A percentile compares a stretch with the other conserved stretches of the same genome.
Evolutionary conservation across 2,329 filamentous ascomycete genomes (phyloP).

Genomic region (Cordyceps javanica): DNA sequence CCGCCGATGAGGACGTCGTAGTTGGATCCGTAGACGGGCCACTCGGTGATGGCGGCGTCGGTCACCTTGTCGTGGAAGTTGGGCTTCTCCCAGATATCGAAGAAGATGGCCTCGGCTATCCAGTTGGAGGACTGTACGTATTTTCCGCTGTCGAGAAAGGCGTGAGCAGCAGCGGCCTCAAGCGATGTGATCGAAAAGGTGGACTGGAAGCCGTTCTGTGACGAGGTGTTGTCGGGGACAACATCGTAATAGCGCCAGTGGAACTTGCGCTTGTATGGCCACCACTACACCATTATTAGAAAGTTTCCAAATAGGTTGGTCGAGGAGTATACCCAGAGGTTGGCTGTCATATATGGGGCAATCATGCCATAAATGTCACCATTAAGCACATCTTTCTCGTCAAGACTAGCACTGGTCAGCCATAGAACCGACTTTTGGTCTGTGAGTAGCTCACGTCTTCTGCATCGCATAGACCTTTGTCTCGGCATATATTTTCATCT

Average conservation of each 20-base stretch:
- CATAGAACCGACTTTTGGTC: neutral
- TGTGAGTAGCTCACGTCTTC: conserved; percentile 32
- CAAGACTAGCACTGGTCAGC: conserved; percentile 25
- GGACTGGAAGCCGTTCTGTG: conserved; percentile 44
- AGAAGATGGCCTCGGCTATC: conserved; percentile 44
- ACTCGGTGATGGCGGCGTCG: conserved; percentile 33
- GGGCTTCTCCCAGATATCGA: conserved; percentile 41
- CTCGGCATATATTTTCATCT: conserved; percentile 44
- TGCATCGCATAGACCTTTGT: conserved; percentile 46
- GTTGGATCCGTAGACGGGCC: conserved; percentile 48
- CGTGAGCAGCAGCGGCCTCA: conserved; percentile 34
- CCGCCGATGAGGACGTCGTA: conserved; percentile 49
- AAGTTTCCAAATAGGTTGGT: neutral
- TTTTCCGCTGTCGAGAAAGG: conserved; percentile 41
- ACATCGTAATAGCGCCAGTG: conserved; percentile 47
- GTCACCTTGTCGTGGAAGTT: conserved; percentile 48
- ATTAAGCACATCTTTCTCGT: conserved; percentile 41
- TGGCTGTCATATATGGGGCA: conserved; percentile 43
- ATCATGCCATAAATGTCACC: conserved; percentile 46
- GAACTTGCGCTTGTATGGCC: conserved; percentile 45
- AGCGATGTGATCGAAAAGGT: conserved; percentile 43
- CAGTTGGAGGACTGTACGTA: conserved; percentile 40
- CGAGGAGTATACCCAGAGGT: conserved; percentile 37
- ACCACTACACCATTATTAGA: conserved; percentile 34
- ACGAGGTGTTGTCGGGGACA: conserved; percentile 31